Percentiles rank a stretch among this genome's conserved stretches.
phyloP scores from a whole-genome alignment of 495 filamentous ascomycete species.

The Aspergillus nanangensis region DNA sequence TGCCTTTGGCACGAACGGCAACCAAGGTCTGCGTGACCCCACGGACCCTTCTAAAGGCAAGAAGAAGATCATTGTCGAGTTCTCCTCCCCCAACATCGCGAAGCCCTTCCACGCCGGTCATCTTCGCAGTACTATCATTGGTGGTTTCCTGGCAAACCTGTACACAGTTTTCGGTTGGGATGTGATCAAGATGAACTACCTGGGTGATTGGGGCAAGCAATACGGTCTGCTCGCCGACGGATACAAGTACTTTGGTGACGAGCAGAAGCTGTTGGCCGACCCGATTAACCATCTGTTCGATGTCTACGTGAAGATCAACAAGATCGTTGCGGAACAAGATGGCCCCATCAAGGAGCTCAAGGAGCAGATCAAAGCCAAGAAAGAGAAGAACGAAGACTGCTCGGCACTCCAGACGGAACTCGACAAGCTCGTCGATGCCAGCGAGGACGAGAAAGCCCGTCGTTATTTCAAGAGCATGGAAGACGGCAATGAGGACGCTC shows the following conservation, averaged over 20 bases:
- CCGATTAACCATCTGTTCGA: conserved; percentile 67
- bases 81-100: conserved; percentile 74
- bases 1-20: conserved; percentile 63
- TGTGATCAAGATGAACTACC: conserved; percentile 67
- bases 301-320: conserved; percentile 65
- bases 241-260: conserved; percentile 59
- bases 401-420: conserved; percentile 46
- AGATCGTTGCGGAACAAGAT: conserved; percentile 45
- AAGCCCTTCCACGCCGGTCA: conserved; percentile 72
- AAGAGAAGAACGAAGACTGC: conserved; percentile 46
- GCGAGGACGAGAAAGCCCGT: conserved; percentile 61
- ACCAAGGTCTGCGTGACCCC: conserved; percentile 62
- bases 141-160: conserved; percentile 65
- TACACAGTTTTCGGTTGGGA: conserved; percentile 69
- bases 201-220: conserved; percentile 76
- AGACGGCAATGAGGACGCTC: conserved; percentile 67
- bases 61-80: conserved; percentile 68
- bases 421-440: conserved; percentile 46
- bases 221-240: conserved; percentile 68
- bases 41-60: conserved; percentile 64
- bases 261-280: conserved; percentile 56
- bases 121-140: conserved; percentile 71
- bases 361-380: conserved; percentile 48
- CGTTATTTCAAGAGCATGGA: conserved; percentile 93
- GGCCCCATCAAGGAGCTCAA: conserved; percentile 54